Base-by-base conservation (phyloP, 2,329 filamentous ascomycete genomes). In the Helotiales sp. region DNA sequence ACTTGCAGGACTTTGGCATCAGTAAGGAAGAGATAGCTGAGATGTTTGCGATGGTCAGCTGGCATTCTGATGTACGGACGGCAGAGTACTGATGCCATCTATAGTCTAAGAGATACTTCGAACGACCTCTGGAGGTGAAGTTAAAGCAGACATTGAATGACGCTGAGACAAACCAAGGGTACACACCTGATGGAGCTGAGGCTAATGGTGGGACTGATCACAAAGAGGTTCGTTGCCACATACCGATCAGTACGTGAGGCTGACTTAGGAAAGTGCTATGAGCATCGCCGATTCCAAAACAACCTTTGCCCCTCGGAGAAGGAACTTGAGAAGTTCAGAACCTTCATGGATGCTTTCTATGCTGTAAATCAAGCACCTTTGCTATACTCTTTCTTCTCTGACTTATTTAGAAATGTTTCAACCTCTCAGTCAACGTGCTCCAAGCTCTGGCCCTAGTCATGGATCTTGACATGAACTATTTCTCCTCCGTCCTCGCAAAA, bases 161-260 rank as follows among this genome's bases (percentile, higher is more conserved):
- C 36, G 47, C 47, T 9, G 54, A 56, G 47, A 50, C 47, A 13
- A 52, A 50, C 34, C 54, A 56, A 13, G 54, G 54, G 3, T 56
- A 56, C 34, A 56, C 54, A 5, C 46, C 54, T 33, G 54, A 56
- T 51, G 54, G 54, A n/a, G 54, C 46, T 17, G 54, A 56, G 15
- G 27, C 46, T 33, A 56, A 44, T 31, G 42, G 40, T 0, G 52
- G 42, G 9, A 55, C 44, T 49, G 52, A 55, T 40, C 52, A 55
- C 13, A 55, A 55, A 15, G 52, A 55, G 36, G 51, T 53, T 22
- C 15, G 36, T 46, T 12, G 25, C 17, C 7, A 30, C 38, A 4
- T 4, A 30, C 5, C 29, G 17, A 9, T 6, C 30, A 5, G 6
- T 10, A 2, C 6, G 22, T 31, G 27, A 31, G 6, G 46, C 46